phyloP scores from a whole-genome alignment of 148 eudicot genomes.

The Polygonum aviculare region DNA sequence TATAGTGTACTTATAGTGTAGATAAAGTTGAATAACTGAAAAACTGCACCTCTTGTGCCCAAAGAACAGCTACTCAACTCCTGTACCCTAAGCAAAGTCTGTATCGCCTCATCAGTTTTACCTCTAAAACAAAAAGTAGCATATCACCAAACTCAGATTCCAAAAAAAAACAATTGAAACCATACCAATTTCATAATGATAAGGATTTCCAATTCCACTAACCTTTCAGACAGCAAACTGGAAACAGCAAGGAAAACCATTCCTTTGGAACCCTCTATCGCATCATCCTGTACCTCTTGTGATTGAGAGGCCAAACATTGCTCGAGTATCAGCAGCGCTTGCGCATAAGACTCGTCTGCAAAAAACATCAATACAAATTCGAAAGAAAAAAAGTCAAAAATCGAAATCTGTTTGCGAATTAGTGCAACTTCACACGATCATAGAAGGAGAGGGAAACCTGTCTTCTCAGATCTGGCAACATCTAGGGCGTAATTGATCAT shows the following conservation, averaged over 20 bases:
- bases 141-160: not conserved
- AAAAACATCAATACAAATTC: not conserved
- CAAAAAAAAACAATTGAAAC: not conserved
- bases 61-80: slow-evolving; percentile 46
- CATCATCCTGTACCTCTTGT: slow-evolving; percentile 35
- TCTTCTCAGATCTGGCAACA: slow-evolving; percentile 52
- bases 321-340: slow-evolving; percentile 64
- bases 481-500: slow-evolving; percentile 75
- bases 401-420: not conserved
- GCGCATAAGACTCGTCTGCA: slow-evolving; percentile 70
- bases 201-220: not conserved
- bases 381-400: not conserved
- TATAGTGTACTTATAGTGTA: not conserved
- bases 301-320: slow-evolving; percentile 68
- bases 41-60: slow-evolving; percentile 50
- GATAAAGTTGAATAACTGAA: not conserved
- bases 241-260: slow-evolving; percentile 72
- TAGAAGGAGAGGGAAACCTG: slow-evolving; percentile 35
- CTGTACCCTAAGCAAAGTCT: slow-evolving; percentile 46
- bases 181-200: not conserved
- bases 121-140: slow-evolving; percentile 32
- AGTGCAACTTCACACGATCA: not conserved
- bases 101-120: slow-evolving; percentile 62
- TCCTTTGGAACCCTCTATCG: slow-evolving; percentile 49
- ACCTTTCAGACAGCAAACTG: slow-evolving; percentile 71